phyloP scores from a whole-genome alignment of 371 early-diverging fungal genomes.

The Mucor circinelloides region DNA sequence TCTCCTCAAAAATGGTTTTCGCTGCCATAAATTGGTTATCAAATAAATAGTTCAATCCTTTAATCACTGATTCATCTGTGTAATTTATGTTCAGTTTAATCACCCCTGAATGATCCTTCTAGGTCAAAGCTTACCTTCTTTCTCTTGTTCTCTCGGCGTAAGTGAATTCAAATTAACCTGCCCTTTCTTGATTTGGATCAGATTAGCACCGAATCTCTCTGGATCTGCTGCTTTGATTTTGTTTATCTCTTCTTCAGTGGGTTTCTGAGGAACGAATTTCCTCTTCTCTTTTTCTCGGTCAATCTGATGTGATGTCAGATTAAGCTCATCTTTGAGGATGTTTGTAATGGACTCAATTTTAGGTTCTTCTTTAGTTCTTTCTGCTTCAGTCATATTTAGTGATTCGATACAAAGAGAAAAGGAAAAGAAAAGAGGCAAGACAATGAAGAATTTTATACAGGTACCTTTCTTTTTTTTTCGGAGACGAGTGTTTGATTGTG shows the following conservation, averaged over 20 bases:
- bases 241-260: not conserved
- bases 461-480: not conserved
- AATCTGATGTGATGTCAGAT: slow-evolving; percentile 8
- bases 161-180: slow-evolving; percentile 30
- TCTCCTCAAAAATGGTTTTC: slow-evolving; percentile 25
- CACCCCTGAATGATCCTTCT: not conserved
- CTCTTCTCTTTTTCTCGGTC: not conserved
- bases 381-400: not conserved
- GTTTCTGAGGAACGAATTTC: slow-evolving; percentile 14
- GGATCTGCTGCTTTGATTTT: slow-evolving; percentile 10
- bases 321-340: slow-evolving; percentile 15
- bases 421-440: not conserved
- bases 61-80: slow-evolving; percentile 39
- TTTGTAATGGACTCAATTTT: slow-evolving; percentile 22
- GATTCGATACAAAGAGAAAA: not conserved
- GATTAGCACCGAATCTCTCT: slow-evolving; percentile 18
- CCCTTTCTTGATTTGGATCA: slow-evolving; percentile 16
- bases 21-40: slow-evolving; percentile 50
- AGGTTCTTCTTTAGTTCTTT: not conserved
- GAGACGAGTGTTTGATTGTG: not conserved
- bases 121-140: slow-evolving; percentile 26
- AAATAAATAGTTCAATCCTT: slow-evolving; percentile 44
- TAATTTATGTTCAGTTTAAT: not conserved
- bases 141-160: slow-evolving; percentile 41
- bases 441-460: not conserved